A percentile compares a stretch with the other conserved stretches of the same genome.
Evolutionary conservation across 495 filamentous ascomycete species (phyloP).

Genomic region (Penicillium ucsense): DNA sequence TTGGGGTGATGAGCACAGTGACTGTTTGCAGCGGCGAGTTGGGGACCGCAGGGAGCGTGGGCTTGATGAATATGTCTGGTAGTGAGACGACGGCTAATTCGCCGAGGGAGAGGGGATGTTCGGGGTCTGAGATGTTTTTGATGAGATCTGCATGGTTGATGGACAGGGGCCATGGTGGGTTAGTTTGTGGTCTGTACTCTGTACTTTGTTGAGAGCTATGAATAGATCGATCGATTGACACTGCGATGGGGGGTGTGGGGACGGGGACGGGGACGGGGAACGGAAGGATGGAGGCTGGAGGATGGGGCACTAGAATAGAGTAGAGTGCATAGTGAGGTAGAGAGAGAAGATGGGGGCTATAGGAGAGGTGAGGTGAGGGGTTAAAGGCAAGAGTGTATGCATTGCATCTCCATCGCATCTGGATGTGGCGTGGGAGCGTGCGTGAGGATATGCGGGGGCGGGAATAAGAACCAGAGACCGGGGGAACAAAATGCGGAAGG

Average conservation of each 20-base stretch:
- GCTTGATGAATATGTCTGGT: conserved; percentile 74
- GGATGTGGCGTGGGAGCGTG: too few relatives aligned
- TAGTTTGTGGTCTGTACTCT: neutral
- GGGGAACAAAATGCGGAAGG: too few relatives aligned
- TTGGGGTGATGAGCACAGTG: conserved; percentile 74
- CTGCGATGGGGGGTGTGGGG: too few relatives aligned
- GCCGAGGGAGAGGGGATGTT: conserved; percentile 88
- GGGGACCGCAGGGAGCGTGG: conserved; percentile 43
- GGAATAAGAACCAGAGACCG: too few relatives aligned
- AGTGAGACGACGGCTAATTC: conserved; percentile 89
- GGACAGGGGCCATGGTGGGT: neutral
- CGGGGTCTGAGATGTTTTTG: conserved; percentile 86
- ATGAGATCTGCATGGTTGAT: conserved; percentile 60
- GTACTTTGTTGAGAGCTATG: neutral
- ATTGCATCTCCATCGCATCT: too few relatives aligned
- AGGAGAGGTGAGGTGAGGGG: neutral
- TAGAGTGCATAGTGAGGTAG: too few relatives aligned
- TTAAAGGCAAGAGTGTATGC: too few relatives aligned
- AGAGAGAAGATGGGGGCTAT: too few relatives aligned
- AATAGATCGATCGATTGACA: neutral
- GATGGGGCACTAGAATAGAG: neutral
- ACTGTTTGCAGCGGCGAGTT: conserved; percentile 39
- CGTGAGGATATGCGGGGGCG: too few relatives aligned
- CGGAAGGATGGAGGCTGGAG: neutral
- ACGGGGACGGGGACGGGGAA: too few relatives aligned